A percentile compares a stretch with the other conserved stretches of the same genome.
Evolutionary conservation across 2,329 filamentous ascomycete genomes (phyloP).

Genomic region (Diplodia corticola): DNA sequence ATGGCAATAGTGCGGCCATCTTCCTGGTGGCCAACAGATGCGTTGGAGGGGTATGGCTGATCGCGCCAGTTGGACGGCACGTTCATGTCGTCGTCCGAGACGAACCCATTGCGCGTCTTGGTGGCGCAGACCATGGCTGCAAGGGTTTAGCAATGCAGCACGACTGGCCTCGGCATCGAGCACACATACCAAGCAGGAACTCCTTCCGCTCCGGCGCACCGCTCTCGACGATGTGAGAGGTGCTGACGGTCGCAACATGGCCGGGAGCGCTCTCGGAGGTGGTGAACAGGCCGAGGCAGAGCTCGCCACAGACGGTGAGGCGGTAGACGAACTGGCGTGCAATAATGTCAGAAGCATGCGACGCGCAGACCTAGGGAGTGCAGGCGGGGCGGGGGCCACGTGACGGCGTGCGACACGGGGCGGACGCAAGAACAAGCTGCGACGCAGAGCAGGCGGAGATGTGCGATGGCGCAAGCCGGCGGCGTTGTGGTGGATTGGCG

Average conservation of each 20-base stretch:
- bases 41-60: constrained; percentile 24
- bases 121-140: constrained; percentile 74
- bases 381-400: background rate
- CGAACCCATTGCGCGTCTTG: constrained; percentile 60
- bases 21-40: constrained; percentile 66
- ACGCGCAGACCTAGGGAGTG: background rate
- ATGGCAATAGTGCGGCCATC: constrained; percentile 73
- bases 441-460: background rate
- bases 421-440: background rate
- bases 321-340: constrained; percentile 69
- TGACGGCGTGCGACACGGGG: background rate
- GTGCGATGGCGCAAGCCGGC: background rate
- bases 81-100: constrained; percentile 77
- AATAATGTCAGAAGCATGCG: background rate
- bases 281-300: constrained; percentile 79
- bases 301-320: constrained; percentile 70
- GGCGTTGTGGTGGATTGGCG: background rate
- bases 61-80: constrained; percentile 68
- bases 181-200: constrained; percentile 57
- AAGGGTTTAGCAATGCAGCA: background rate
- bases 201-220: constrained; percentile 59
- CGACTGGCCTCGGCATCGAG: background rate
- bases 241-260: constrained; percentile 53
- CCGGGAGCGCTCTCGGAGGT: constrained; percentile 51
- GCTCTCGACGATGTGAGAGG: constrained; percentile 60